Evolutionary conservation across 306 rosid species (phyloP).

Genomic region (Argentina anserina): DNA sequence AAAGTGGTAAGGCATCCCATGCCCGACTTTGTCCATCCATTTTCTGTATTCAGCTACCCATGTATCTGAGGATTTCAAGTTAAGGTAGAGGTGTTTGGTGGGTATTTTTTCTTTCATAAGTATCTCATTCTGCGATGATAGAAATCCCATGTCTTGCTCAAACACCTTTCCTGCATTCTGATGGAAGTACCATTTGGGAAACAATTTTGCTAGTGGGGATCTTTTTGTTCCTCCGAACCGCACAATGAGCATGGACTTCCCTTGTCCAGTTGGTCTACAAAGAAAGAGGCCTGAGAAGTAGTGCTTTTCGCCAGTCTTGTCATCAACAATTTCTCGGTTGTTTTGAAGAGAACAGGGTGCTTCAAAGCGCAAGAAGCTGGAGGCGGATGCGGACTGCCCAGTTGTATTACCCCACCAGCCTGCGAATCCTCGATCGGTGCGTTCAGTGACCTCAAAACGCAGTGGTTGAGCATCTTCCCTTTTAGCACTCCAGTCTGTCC

Average conservation of each 20-base stretch:
- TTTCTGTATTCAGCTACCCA: conserved; percentile 89
- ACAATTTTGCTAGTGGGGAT: conserved; percentile 46
- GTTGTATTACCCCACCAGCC: conserved; percentile 83
- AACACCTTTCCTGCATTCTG: conserved; percentile 93
- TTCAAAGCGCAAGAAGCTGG: conserved; percentile 65
- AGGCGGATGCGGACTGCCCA: conserved; percentile 34
- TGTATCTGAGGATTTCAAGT: conserved; percentile 78
- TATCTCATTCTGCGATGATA: conserved; percentile 86
- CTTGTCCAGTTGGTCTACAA: conserved; percentile 94
- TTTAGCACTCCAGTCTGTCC: conserved; percentile 81
- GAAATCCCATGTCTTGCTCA: conserved; percentile 98
- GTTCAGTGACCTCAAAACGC: conserved; percentile 68
- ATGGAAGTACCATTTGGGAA: conserved; percentile 89
- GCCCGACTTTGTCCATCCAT: conserved; percentile 99
- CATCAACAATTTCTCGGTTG: conserved; percentile 51
- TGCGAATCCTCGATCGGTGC: conserved; percentile 80
- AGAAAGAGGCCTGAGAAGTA: conserved; percentile 82
- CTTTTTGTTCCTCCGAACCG: conserved; percentile 77
- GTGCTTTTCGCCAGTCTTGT: conserved; percentile 50
- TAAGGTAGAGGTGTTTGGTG: conserved; percentile 74
- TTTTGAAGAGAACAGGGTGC: conserved; percentile 94
- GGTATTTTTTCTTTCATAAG: conserved; percentile 77
- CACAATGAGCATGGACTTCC: conserved; percentile 87
- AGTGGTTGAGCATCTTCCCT: conserved; percentile 86
- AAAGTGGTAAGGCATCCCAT: conserved; percentile 96